Percentiles rank a stretch among this genome's conserved stretches.
Conservation (phyloP, 2,329 filamentous ascomycete species). For the Ustulina deusta region DNA sequence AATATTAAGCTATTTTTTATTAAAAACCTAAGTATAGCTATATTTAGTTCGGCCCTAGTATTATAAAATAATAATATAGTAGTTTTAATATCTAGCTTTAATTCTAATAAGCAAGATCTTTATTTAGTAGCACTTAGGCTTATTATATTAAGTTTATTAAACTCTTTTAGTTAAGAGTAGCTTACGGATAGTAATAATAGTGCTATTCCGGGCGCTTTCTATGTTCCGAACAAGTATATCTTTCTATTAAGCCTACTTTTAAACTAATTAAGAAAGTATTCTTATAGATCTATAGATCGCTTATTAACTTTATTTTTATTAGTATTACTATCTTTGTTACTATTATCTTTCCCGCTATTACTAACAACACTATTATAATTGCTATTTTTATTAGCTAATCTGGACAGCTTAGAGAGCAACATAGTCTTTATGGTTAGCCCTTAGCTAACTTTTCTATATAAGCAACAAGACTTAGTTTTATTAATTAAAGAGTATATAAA, state of each 20-base stretch:
- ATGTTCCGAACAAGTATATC: neutral
- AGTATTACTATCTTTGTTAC: too few relatives aligned
- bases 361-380: too few relatives aligned
- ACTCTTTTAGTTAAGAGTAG: neutral
- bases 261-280: neutral
- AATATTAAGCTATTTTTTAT: neutral
- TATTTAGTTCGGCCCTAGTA: neutral
- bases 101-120: neutral
- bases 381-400: too few relatives aligned
- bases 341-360: too few relatives aligned
- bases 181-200: neutral
- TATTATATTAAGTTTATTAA: neutral
- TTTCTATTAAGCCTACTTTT: neutral
- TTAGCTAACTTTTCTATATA: too few relatives aligned
- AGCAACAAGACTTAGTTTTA: too few relatives aligned
- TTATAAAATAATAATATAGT: neutral
- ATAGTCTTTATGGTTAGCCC: too few relatives aligned
- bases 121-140: neutral
- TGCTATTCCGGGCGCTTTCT: neutral
- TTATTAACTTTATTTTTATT: neutral
- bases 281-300: neutral
- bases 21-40: neutral
- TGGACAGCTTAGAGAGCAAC: too few relatives aligned
- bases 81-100: neutral
- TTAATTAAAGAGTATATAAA: neutral